phyloP scores from a whole-genome alignment of 23 red algal genomes.

The Gracilaria caudata region DNA sequence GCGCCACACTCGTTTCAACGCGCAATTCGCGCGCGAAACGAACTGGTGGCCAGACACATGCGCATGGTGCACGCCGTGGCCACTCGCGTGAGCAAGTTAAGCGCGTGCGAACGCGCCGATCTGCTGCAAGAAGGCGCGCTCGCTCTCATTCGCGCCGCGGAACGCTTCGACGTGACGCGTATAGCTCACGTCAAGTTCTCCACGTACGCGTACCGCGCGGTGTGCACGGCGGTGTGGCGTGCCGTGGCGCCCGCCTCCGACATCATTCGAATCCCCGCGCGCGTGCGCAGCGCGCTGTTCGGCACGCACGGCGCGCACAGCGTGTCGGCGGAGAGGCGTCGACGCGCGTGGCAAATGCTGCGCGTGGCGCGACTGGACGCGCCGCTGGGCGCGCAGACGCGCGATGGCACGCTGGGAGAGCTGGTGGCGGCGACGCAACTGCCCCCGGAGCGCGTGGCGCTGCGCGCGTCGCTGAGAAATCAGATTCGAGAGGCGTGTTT shows the following conservation, averaged over 20 bases:
- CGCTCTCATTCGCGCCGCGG: conserved; percentile 81
- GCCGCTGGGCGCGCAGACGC: neutral
- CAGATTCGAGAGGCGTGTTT: conserved; percentile 30
- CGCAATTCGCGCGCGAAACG: conserved; percentile 1
- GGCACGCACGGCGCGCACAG: neutral
- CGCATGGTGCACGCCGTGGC: neutral
- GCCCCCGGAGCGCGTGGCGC: conserved; percentile 17
- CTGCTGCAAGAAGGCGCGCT: conserved; percentile 89
- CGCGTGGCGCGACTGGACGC: neutral
- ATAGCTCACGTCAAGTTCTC: conserved; percentile 58
- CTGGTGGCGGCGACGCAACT: neutral
- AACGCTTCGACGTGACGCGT: conserved; percentile 61
- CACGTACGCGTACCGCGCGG: conserved; percentile 77
- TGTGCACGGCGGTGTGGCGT: conserved; percentile 43
- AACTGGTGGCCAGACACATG: neutral
- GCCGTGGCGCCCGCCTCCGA: conserved; percentile 27
- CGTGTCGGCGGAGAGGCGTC: conserved; percentile 5
- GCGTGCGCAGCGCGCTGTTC: conserved; percentile 13
- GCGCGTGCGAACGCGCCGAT: conserved; percentile 36
- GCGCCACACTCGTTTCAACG: neutral
- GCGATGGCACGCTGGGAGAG: neutral
- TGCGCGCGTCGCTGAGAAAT: conserved; percentile 5
- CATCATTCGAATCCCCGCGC: conserved; percentile 50
- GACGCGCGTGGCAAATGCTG: conserved; percentile 1
- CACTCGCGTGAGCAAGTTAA: neutral